Percentiles rank a stretch among this genome's conserved stretches.
Conservation (phyloP, 1,284 basidiomycete genomes). For the Trametes versicolor region DNA sequence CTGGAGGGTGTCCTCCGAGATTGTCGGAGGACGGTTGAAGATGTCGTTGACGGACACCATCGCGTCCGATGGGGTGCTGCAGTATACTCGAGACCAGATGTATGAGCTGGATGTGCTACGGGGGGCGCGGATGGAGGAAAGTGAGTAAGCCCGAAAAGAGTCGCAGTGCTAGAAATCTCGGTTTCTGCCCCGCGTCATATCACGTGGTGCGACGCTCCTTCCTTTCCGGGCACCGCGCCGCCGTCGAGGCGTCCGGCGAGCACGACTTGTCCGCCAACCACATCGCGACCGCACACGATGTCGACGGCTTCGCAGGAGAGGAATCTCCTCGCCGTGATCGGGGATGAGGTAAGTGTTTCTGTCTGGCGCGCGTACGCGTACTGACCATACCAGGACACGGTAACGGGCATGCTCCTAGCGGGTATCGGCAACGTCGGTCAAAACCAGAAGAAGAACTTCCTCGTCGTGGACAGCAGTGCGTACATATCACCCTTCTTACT, state of each 20-base stretch:
- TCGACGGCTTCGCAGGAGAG: constrained; percentile 80
- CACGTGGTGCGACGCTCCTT: constrained; percentile 31
- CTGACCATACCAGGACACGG: constrained; percentile 77
- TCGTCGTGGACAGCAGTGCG: constrained; percentile 91
- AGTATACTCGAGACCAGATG: not conserved
- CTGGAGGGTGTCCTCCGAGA: constrained; percentile 87
- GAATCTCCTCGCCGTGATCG: constrained; percentile 91
- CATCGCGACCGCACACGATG: constrained; percentile 31
- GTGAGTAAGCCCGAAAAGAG: constrained; percentile 3
- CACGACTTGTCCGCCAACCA: constrained; percentile 13
- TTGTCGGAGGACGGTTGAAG: constrained; percentile 76
- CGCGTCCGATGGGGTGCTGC: not conserved
- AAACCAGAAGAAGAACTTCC: constrained; percentile 94
- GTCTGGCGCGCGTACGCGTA: not conserved
- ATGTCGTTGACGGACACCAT: constrained; percentile 50
- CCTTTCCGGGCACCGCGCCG: constrained; percentile 20
- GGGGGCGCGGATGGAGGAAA: not conserved
- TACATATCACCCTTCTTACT: constrained; percentile 19
- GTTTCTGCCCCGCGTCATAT: constrained; percentile 32
- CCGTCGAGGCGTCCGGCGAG: constrained; percentile 17
- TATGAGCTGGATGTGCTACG: too few relatives aligned
- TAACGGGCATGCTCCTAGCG: constrained; percentile 92
- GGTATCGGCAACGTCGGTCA: constrained; percentile 92
- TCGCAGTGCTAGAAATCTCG: constrained; percentile 16
- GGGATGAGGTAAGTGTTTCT: constrained; percentile 80